Conservation (phyloP, 495 filamentous ascomycete genomes). For the Penicillium longicatenatum region DNA sequence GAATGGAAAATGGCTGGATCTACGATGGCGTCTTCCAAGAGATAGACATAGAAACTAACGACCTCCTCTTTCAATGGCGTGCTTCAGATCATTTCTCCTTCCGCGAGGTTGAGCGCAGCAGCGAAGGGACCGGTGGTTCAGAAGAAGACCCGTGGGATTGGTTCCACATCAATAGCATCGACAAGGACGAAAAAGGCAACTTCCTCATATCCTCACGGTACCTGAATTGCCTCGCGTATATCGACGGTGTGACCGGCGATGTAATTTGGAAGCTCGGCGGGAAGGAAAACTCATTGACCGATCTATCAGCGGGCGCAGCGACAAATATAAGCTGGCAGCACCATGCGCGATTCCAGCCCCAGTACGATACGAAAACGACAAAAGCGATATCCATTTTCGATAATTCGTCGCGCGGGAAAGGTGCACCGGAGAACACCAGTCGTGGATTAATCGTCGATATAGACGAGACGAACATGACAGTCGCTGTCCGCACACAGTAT, state of each 20-base stretch:
- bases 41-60: slow-evolving; percentile 45
- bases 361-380: slow-evolving; percentile 17
- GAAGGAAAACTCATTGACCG: slow-evolving; percentile 42
- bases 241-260: slow-evolving; percentile 35
- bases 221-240: slow-evolving; percentile 36
- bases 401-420: slow-evolving; percentile 30
- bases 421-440: slow-evolving; percentile 24
- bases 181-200: slow-evolving; percentile 44
- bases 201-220: slow-evolving; percentile 48
- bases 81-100: slow-evolving; percentile 43
- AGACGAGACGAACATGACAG: slow-evolving; percentile 42
- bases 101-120: slow-evolving; percentile 25
- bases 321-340: slow-evolving; percentile 50
- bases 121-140: slow-evolving; percentile 25
- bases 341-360: slow-evolving; percentile 32
- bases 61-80: slow-evolving; percentile 44
- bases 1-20: slow-evolving; percentile 49
- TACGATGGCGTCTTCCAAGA: slow-evolving; percentile 55
- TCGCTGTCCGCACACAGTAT: slow-evolving; percentile 38
- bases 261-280: slow-evolving; percentile 48
- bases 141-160: slow-evolving; percentile 41
- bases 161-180: slow-evolving; percentile 51
- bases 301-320: slow-evolving; percentile 39
- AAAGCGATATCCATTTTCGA: slow-evolving; percentile 40
- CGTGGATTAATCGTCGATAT: slow-evolving; percentile 49